Percentiles rank a stretch among this genome's conserved stretches.
Evolutionary conservation across 2,329 filamentous ascomycete species (phyloP).

Genomic region (Dactylella cylindrospora): DNA sequence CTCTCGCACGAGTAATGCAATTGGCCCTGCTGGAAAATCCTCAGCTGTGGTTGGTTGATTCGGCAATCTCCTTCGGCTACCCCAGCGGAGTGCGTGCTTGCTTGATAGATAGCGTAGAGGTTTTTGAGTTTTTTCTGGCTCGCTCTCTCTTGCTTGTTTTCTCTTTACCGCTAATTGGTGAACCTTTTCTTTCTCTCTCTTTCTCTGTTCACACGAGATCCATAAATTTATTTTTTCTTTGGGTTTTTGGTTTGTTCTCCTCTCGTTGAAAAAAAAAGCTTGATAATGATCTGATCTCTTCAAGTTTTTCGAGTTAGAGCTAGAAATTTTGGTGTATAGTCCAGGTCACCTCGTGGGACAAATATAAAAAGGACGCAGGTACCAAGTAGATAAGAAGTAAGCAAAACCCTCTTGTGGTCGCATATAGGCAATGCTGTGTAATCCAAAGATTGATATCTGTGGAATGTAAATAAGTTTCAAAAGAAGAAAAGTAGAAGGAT

Average conservation of each 20-base stretch:
- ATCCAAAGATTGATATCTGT: no score
- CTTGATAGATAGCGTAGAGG: no score
- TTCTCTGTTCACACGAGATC: constrained; percentile 30
- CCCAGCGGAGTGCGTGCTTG: no score
- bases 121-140: constrained; percentile 10
- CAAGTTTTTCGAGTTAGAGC: no score
- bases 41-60: constrained; percentile 24
- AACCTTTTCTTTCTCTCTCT: no score
- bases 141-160: background rate
- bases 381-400: no score
- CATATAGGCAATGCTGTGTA: no score
- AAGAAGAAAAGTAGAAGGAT: background rate
- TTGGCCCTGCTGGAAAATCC: constrained; percentile 7
- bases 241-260: no score
- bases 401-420: no score
- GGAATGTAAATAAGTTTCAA: no score
- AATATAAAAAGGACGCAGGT: background rate
- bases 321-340: background rate
- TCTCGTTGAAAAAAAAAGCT: no score
- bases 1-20: constrained; percentile 25
- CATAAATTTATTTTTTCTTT: constrained; percentile 1
- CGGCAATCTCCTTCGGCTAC: constrained; percentile 34
- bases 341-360: background rate
- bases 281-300: no score
- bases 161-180: background rate